Conservation (phyloP, 2,329 filamentous ascomycete species). For the Rhynchosporium graminicola region DNA sequence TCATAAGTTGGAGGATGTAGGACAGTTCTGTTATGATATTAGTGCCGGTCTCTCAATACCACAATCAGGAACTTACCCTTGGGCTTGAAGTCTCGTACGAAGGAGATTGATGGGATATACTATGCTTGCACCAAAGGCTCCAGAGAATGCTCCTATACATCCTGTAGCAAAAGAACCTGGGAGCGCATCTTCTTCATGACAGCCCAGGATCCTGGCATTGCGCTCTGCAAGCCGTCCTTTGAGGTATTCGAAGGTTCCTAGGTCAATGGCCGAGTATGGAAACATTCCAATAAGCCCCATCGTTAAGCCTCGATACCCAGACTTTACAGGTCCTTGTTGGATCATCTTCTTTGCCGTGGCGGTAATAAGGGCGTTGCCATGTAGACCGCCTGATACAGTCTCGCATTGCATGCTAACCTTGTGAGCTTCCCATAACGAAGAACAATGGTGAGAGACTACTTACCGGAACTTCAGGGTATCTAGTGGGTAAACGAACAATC, state of each 20-base stretch:
- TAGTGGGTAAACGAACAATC: conserved; percentile 77
- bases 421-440: conserved; percentile 21
- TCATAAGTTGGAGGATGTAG: conserved; percentile 89
- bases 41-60: neutral
- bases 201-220: conserved; percentile 67
- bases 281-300: conserved; percentile 97
- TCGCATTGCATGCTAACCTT: conserved; percentile 76
- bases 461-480: conserved; percentile 59
- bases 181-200: conserved; percentile 79
- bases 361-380: conserved; percentile 78
- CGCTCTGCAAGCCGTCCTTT: conserved; percentile 73
- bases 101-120: conserved; percentile 96
- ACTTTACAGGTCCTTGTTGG: conserved; percentile 68
- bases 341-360: conserved; percentile 88
- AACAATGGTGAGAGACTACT: neutral
- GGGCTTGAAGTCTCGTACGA: conserved; percentile 87
- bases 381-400: conserved; percentile 81
- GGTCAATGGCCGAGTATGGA: conserved; percentile 94
- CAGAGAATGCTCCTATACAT: conserved; percentile 85
- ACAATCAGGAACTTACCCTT: conserved; percentile 49
- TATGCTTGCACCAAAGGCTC: conserved; percentile 87
- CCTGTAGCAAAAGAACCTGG: conserved; percentile 84
- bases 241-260: conserved; percentile 91
- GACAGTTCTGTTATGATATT: conserved; percentile 57
- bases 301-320: conserved; percentile 88